phyloP scores from a whole-genome alignment of 306 rosid genomes.

The Cicer cuneatum region DNA sequence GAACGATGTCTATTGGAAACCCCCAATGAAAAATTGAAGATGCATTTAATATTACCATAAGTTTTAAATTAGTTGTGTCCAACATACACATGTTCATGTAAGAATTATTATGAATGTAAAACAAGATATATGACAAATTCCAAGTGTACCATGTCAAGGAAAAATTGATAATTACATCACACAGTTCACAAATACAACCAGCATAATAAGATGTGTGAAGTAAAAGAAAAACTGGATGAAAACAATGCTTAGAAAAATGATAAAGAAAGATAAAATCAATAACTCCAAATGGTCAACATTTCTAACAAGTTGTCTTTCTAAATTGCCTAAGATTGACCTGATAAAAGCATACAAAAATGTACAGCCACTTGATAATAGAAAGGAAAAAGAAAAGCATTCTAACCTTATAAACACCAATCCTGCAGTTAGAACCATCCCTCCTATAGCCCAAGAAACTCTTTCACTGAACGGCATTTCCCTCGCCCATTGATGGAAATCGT shows the following conservation, averaged over 20 bases:
- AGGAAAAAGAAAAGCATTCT: slow-evolving; percentile 37
- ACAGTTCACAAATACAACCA: not conserved
- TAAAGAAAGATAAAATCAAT: not conserved
- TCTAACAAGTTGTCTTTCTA: not conserved
- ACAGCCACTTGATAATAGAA: slow-evolving; percentile 21
- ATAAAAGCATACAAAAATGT: slow-evolving; percentile 13
- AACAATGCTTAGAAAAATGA: not conserved
- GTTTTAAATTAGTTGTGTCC: not conserved
- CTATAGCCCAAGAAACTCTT: slow-evolving; percentile 91
- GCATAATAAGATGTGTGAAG: not conserved
- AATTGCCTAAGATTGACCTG: slow-evolving; percentile 12
- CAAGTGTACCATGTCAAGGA: slow-evolving; percentile 18
- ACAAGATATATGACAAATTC: not conserved
- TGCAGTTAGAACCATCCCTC: slow-evolving; percentile 93
- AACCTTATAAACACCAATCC: slow-evolving; percentile 81
- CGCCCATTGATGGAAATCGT: slow-evolving; percentile 67
- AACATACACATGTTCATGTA: not conserved
- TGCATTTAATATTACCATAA: not conserved
- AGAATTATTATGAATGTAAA: slow-evolving; percentile 22
- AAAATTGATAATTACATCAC: not conserved
- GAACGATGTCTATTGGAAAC: not conserved
- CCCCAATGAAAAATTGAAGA: not conserved
- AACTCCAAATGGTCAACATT: slow-evolving; percentile 5
- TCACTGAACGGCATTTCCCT: slow-evolving; percentile 69
- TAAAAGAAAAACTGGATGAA: slow-evolving; percentile 22